Evolutionary conservation across 495 filamentous ascomycete species (phyloP).

Genomic region (Aspergillus egyptiacus): DNA sequence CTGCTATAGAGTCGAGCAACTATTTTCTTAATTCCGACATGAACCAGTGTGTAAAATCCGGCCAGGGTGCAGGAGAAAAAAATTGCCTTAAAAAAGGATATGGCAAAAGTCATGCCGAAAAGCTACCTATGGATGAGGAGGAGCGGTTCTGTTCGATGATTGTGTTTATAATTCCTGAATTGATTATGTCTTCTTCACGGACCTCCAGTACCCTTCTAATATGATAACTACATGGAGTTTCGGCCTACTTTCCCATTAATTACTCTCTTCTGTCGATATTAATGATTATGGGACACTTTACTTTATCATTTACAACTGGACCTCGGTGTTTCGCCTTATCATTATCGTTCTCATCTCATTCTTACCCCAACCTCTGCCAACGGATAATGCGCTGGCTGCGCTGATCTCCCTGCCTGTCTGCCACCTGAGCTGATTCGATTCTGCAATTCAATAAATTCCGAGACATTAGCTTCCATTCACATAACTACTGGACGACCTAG

Average conservation of each 20-base stretch:
- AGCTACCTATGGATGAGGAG: not conserved
- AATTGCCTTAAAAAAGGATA: not conserved
- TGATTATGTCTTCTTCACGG: not conserved
- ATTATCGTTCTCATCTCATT: too few species aligned
- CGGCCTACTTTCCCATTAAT: not conserved
- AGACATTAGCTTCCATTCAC: too few species aligned
- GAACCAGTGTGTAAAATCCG: not conserved
- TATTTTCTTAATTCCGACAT: constrained; percentile 3
- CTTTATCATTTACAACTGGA: too few species aligned
- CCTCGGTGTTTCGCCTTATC: too few species aligned
- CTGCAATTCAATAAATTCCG: too few species aligned
- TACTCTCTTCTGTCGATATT: not conserved
- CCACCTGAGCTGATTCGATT: too few species aligned
- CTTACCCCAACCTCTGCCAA: too few species aligned
- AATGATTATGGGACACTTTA: too few species aligned
- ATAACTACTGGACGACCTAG: too few species aligned
- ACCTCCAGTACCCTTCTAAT: not conserved
- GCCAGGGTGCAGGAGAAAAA: constrained; percentile 2
- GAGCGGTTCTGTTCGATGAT: constrained; percentile 2
- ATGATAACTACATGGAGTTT: too few species aligned
- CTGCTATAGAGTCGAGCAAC: constrained; percentile 10
- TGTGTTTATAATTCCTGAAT: constrained; percentile 13
- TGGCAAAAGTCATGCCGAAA: constrained; percentile 3
- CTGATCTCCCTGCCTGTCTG: too few species aligned
- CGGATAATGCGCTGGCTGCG: too few species aligned